These are phyloP conservation scores for Pichia sp. DNA, from an alignment of 1,139 yeast genomes.

Conservation along the genomic window DNA sequence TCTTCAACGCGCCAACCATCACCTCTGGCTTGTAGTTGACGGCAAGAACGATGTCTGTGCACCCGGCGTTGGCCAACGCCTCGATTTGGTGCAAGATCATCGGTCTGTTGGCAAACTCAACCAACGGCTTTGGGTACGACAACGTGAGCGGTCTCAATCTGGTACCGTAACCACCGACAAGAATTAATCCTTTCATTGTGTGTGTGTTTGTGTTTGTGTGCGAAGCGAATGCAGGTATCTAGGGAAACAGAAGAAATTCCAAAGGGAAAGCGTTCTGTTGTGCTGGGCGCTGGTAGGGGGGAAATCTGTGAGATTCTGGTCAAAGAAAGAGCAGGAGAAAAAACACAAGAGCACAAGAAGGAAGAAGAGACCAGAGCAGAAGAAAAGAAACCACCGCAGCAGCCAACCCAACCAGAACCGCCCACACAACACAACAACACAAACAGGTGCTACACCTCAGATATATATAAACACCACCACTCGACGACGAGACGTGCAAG, in stretches of 20 bases:
- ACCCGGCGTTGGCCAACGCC: constrained; percentile 97
- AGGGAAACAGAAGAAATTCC: not conserved
- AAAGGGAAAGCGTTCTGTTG: constrained; percentile 1
- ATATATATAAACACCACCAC: not conserved
- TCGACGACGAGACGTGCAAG: constrained; percentile 1
- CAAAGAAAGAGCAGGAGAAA: constrained; percentile 15
- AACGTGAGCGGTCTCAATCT: constrained; percentile 98
- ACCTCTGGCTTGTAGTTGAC: constrained; percentile 99
- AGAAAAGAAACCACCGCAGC: not conserved
- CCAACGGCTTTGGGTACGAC: constrained; percentile 96
- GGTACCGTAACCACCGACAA: constrained; percentile 99
- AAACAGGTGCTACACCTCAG: not conserved
- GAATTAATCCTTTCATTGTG: constrained; percentile 92
- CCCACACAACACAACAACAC: not conserved
- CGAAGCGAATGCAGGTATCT: not conserved
- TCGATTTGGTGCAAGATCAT: constrained; percentile 96
- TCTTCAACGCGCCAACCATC: constrained; percentile 91
- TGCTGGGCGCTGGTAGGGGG: not conserved
- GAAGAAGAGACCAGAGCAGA: not conserved
- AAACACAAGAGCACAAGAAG: not conserved
- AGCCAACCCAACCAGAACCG: not conserved
- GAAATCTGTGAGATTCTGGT: constrained; percentile 3
- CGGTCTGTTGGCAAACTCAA: constrained; percentile 98
- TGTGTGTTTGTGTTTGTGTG: constrained; percentile 8
- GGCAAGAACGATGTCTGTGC: constrained; percentile 96